Percentiles rank a stretch among this genome's conserved stretches.
phyloP scores from a whole-genome alignment of 192 early-diverging fungal species.

The Pilaira anomala region DNA sequence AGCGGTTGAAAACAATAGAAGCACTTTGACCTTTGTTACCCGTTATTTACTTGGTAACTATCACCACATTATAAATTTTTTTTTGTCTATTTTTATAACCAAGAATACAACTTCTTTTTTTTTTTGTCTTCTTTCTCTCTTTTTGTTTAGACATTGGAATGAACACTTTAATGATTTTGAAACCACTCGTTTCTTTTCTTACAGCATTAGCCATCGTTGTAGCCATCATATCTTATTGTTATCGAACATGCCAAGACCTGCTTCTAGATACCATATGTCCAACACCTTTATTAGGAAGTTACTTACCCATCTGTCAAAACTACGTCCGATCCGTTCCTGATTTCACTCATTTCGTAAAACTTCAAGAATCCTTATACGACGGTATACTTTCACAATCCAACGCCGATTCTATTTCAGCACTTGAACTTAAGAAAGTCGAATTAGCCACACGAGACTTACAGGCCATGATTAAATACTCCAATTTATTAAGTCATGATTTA shows the following conservation, averaged over 20 bases:
- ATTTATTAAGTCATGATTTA: constrained; percentile 25
- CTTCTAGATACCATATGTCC: constrained; percentile 2
- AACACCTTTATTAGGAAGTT: not conserved
- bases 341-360: constrained; percentile 46
- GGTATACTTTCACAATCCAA: constrained; percentile 35
- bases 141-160: not conserved
- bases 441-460: constrained; percentile 49
- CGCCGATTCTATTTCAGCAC: constrained; percentile 29
- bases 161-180: not conserved
- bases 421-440: constrained; percentile 48
- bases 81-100: too few relatives aligned
- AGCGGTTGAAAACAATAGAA: too few relatives aligned
- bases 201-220: not conserved
- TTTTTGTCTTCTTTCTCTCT: not conserved
- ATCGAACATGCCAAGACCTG: not conserved
- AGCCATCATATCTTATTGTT: too few relatives aligned
- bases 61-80: too few relatives aligned
- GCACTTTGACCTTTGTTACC: too few relatives aligned
- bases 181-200: not conserved
- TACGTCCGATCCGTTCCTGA: constrained; percentile 37
- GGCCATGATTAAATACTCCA: constrained; percentile 47
- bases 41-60: too few relatives aligned
- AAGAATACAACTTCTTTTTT: too few relatives aligned
- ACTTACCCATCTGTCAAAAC: not conserved
- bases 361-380: constrained; percentile 45